A percentile compares a stretch with the other conserved stretches of the same genome.
Evolutionary conservation across 2,329 filamentous ascomycete species (phyloP).

Genomic region (Annulohypoxylon truncatum): DNA sequence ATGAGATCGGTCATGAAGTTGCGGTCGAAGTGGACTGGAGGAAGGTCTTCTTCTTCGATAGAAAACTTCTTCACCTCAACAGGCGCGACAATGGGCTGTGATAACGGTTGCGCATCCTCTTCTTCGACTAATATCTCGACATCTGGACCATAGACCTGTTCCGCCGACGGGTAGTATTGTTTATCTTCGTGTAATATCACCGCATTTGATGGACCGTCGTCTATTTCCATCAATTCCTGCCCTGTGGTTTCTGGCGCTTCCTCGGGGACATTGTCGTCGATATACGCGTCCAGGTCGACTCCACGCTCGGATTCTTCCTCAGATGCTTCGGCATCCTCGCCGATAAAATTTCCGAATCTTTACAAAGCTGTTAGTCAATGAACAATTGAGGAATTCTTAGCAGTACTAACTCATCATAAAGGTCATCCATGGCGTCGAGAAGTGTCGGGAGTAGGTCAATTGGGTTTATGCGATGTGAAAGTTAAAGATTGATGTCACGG

Average conservation of each 20-base stretch:
- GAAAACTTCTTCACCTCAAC: conserved; percentile 96
- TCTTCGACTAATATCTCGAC: conserved; percentile 97
- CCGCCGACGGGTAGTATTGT: conserved; percentile 98
- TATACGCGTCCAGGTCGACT: conserved; percentile 79
- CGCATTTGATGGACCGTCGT: conserved; percentile 92
- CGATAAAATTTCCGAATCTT: conserved; percentile 98
- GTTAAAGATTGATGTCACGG: conserved; percentile 32
- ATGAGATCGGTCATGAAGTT: conserved; percentile 95
- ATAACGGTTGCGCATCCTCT: conserved; percentile 93
- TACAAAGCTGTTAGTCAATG: conserved; percentile 37
- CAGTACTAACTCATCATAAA: conserved; percentile 86
- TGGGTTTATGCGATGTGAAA: conserved; percentile 26
- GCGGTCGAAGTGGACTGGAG: conserved; percentile 86
- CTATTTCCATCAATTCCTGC: conserved; percentile 93
- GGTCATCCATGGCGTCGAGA: conserved; percentile 79
- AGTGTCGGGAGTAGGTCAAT: conserved; percentile 43
- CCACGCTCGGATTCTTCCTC: conserved; percentile 86
- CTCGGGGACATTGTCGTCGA: conserved; percentile 81
- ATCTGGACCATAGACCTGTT: conserved; percentile 92
- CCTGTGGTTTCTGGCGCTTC: conserved; percentile 73
- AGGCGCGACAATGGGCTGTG: conserved; percentile 92
- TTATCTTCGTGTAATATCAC: conserved; percentile 99
- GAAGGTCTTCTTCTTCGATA: conserved; percentile 90
- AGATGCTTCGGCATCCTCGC: conserved; percentile 85
- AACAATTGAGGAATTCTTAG: not conserved